Base-by-base conservation (phyloP, 257 asterid genomes). In the Solanum medicagineum region DNA sequence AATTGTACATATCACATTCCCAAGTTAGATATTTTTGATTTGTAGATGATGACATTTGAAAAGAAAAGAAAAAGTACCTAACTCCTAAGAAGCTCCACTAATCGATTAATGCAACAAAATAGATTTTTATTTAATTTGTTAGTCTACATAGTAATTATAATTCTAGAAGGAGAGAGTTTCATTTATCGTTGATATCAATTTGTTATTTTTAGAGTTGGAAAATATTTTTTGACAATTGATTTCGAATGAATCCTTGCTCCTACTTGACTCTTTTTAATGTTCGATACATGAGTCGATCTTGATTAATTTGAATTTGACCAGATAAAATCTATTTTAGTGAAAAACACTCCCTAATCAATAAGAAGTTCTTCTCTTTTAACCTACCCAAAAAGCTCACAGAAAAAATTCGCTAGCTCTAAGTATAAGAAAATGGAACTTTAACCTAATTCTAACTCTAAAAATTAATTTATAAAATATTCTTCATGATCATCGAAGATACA, bases 221-320 rank as follows among this genome's bases (percentile, higher is more conserved):
- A 0, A 5, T 5, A 59, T 59, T n/a, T 9, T n/a, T 26, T 10
- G 9, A 9, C 7, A 2, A 59, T 4, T 20, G 4, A 24, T 59
- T 59, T 59, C 1, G 29, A 4, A 59, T 59, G 3, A 20, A 59
- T 3, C 26, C 15, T 14, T 20, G 3, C 29, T 59, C 3, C 13
- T 13, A 59, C 0, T 9, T 59, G 10, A 0, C 0, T 9, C 4
- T 59, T n/a, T 3, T 5, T 0, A 14, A 59, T n/a, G 7, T n/a
- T 0, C 5, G 8, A 60, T 60, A 60, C 3, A 3, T 10, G 2
- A 2, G 22, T 22, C 10, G 1, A 5, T n/a, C 4, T 4, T 5
- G 12, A 22, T 10, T 60, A 60, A 22, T 22, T 0, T 60, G 5
- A 22, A 22, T 60, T 60, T 29, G 10, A 10, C 4, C 1, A 1